Percentiles rank a stretch among this genome's conserved stretches.
phyloP scores from a whole-genome alignment of 2,329 filamentous ascomycete species.

The Ustulina deusta region DNA sequence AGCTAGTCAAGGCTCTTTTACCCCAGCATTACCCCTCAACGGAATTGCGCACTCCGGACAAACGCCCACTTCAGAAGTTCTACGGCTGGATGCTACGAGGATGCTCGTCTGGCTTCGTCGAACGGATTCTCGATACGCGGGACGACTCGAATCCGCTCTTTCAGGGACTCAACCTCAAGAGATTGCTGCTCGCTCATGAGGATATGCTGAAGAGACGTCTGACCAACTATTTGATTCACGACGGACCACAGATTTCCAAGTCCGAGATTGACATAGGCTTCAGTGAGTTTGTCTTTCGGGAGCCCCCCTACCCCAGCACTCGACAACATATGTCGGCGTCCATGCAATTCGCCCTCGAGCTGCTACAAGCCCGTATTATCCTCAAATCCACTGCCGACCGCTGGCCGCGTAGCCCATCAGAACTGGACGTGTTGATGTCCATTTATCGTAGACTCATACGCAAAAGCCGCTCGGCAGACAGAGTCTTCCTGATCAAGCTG shows the following conservation, averaged over 20 bases:
- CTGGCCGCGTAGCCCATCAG: conserved; percentile 25
- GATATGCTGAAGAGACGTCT: conserved; percentile 33
- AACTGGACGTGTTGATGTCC: conserved; percentile 32
- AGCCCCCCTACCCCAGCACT: conserved; percentile 25
- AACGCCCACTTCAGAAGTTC: conserved; percentile 33
- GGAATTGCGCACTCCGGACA: conserved; percentile 24
- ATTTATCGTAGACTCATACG: conserved; percentile 24
- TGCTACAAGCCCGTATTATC: conserved; percentile 28
- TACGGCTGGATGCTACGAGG: conserved; percentile 33
- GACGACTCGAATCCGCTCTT: conserved; percentile 35
- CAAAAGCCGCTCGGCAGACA: conserved; percentile 25
- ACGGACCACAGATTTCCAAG: conserved; percentile 26
- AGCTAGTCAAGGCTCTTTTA: conserved; percentile 34
- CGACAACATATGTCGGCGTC: conserved; percentile 32
- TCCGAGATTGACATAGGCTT: conserved; percentile 29
- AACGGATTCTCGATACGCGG: conserved; percentile 27
- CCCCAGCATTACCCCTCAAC: conserved; percentile 36
- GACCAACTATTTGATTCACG: conserved; percentile 29
- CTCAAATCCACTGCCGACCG: conserved; percentile 19
- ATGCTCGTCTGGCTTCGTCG: conserved; percentile 35
- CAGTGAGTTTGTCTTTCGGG: conserved; percentile 24
- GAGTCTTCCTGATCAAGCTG: conserved; percentile 24
- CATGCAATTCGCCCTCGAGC: conserved; percentile 35
- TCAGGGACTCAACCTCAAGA: conserved; percentile 23
- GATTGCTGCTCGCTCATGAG: conserved; percentile 26